These are phyloP conservation scores for Pseudocercospora pini-densiflorae DNA, from an alignment of 2,329 filamentous ascomycete species.

Conservation along the genomic window DNA sequence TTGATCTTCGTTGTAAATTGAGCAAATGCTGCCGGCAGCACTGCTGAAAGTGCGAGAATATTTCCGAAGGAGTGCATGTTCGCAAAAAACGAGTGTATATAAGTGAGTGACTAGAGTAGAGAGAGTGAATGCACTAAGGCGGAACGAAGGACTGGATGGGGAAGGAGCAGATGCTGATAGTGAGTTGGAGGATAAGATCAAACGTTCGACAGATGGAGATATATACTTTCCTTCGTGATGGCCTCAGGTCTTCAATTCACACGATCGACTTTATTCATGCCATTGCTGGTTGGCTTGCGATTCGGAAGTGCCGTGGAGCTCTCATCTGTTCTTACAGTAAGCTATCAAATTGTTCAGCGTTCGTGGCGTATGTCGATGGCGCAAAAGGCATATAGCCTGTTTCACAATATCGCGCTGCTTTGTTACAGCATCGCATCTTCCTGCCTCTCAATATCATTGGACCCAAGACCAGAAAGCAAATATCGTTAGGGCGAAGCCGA, in stretches of 20 bases:
- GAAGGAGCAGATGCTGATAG: neutral
- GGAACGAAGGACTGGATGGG: constrained; percentile 2
- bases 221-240: neutral
- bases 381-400: constrained; percentile 4
- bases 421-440: neutral
- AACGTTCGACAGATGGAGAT: neutral
- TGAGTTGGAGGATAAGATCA: neutral
- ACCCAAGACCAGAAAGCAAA: constrained; percentile 9
- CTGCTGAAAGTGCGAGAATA: constrained; percentile 9
- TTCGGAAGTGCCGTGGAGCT: neutral
- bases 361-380: neutral
- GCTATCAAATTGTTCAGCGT: neutral
- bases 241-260: neutral
- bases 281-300: neutral
- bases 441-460: constrained; percentile 12
- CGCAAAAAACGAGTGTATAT: constrained; percentile 12
- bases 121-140: neutral
- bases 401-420: constrained; percentile 3
- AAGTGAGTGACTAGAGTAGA: constrained; percentile 6
- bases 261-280: neutral
- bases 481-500: constrained; percentile 10
- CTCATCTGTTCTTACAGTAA: neutral
- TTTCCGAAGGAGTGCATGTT: constrained; percentile 10
- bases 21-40: constrained; percentile 21
- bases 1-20: constrained; percentile 19